These are phyloP conservation scores for Musa balbisiana DNA, from an alignment of 202 grass and related monocot genomes.

Conservation along the genomic window DNA sequence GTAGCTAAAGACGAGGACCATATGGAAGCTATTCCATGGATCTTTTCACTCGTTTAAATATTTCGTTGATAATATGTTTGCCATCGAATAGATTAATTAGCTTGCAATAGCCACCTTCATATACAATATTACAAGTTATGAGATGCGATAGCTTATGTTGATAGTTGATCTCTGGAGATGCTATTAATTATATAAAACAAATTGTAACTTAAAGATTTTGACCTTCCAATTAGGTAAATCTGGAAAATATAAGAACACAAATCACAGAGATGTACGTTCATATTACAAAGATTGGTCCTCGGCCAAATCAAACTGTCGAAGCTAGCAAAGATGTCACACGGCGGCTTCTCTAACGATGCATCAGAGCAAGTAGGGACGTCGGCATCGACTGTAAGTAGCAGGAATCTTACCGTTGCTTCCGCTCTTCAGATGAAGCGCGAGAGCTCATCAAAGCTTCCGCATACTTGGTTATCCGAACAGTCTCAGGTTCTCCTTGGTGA, in stretches of 20 bases:
- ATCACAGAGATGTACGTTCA: too few species aligned
- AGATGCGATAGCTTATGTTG: too few species aligned
- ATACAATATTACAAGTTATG: too few species aligned
- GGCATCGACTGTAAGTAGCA: neutral
- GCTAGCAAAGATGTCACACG: too few species aligned
- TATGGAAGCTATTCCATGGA: conserved; percentile 52
- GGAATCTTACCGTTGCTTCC: neutral
- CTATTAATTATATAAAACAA: neutral
- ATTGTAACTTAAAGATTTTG: conserved; percentile 63
- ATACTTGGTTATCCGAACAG: neutral
- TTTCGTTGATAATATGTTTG: neutral
- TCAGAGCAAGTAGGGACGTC: neutral
- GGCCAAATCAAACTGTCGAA: too few species aligned
- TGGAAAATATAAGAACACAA: conserved; percentile 44
- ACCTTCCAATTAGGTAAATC: conserved; percentile 77
- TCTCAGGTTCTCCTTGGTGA: neutral
- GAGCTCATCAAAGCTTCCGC: conserved; percentile 1
- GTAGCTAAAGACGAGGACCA: conserved; percentile 94
- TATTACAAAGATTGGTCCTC: too few species aligned
- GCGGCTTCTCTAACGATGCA: too few species aligned
- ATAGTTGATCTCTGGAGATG: neutral
- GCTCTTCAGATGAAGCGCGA: neutral
- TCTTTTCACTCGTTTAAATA: neutral
- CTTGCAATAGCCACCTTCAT: too few species aligned
- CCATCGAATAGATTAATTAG: too few species aligned